Conservation (phyloP, 352 stramenopile genomes). For the Globisporangium paroecandrum region DNA sequence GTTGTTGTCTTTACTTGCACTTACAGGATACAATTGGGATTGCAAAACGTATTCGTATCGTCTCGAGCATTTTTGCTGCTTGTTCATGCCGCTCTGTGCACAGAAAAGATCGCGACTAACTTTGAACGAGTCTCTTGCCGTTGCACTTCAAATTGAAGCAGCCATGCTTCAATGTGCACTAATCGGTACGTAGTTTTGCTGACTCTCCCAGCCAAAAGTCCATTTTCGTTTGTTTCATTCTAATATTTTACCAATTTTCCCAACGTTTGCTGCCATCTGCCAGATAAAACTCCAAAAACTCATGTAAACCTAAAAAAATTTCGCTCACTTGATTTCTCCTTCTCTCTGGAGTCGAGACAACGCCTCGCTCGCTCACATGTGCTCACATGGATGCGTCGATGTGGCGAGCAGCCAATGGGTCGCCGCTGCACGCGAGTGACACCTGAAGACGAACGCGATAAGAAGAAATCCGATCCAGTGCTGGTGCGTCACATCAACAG, state of each 20-base stretch:
- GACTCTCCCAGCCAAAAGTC: neutral
- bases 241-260: too few species aligned
- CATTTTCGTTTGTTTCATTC: neutral
- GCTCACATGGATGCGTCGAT: neutral
- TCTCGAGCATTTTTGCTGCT: neutral
- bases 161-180: neutral
- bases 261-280: too few species aligned
- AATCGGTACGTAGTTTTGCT: neutral
- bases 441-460: conserved; percentile 1
- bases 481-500: neutral
- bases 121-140: neutral
- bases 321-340: neutral
- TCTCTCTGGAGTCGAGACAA: neutral
- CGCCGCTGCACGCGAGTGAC: neutral
- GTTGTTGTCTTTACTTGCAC: neutral
- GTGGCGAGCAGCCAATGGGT: neutral
- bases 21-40: too few species aligned
- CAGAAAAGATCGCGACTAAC: neutral
- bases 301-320: too few species aligned
- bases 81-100: neutral
- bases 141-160: neutral
- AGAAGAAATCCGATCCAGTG: neutral
- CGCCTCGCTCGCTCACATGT: neutral
- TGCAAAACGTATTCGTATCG: neutral
- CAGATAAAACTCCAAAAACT: neutral